Base-by-base conservation (phyloP, 2,329 filamentous ascomycete genomes). In the Cladorrhinum sp. region DNA sequence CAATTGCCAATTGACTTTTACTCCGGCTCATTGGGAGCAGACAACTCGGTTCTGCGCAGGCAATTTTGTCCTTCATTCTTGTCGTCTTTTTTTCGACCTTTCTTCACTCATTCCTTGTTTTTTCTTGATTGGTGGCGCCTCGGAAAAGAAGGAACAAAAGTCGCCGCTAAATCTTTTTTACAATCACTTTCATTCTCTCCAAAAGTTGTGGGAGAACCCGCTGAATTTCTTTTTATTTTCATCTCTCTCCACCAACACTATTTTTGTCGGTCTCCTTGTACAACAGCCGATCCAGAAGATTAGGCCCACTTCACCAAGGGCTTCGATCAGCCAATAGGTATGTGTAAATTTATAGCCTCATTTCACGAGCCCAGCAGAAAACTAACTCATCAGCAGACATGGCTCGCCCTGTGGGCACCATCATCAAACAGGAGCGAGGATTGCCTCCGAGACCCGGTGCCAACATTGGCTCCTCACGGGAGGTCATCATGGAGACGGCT, bases 401-500 rank as follows among this genome's bases (percentile, higher is more conserved):
- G 25, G 25, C 27, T 32, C 20, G 24, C 48, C n/a, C 48, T 6
- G 38, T 16, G 49, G 45, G 23, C 41, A 41, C 10, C 25, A 48
- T 38, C 1, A 32, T 65, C 22, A 65, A 65, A 4, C 53, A 60
- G n/a, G 63, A 65, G 58, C 55, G 53, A 55, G 55, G 10, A 22
- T 36, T 18, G 32, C 23, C 55, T 53, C 32, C 41, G 1, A 18
- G 51, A 6, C 25, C 45, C 20, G 36, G 32, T 20, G 13, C 27
- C 27, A 13, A 57, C 20, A 57, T 20, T 24, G 45, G 55, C 41
- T n/a, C 45, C 25, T 29, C 45, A 23, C 55, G 49, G 25, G 49
- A 50, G 32, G 22, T 38, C 23, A 36, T 13, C 23, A 50, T 38
- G 24, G 63, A 61, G 22, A 57, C 58, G 2, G 27, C 50, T 32